Evolutionary conservation across 164 flowering plant species (phyloP).

Genomic region (Euptelea pleiosperma): DNA sequence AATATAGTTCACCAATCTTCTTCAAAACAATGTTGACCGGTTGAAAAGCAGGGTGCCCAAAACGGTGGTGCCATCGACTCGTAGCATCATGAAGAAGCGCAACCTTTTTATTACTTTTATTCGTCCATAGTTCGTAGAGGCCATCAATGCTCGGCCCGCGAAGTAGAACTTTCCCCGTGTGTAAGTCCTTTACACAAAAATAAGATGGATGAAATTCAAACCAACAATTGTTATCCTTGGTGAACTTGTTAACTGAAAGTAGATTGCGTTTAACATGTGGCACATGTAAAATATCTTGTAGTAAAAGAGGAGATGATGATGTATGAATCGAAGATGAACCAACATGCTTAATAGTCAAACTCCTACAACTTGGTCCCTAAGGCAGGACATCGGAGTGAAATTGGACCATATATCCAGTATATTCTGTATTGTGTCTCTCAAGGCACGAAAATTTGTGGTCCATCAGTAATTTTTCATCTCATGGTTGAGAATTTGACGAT

Average conservation of each 20-base stretch:
- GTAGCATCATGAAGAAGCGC: neutral
- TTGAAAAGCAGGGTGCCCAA: neutral
- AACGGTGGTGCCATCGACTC: neutral
- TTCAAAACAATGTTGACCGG: neutral
- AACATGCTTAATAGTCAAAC: too few relatives aligned
- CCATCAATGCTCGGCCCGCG: conserved; percentile 2
- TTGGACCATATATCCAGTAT: too few relatives aligned
- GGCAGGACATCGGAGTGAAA: too few relatives aligned
- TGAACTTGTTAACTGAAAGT: neutral
- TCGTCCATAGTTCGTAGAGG: neutral
- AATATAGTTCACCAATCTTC: neutral
- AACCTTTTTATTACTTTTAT: neutral
- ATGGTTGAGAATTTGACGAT: too few relatives aligned
- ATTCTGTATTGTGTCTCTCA: too few relatives aligned
- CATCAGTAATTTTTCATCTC: too few relatives aligned
- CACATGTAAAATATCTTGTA: neutral
- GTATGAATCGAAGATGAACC: neutral
- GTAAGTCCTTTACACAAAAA: neutral
- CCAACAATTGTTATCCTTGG: neutral
- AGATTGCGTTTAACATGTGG: neutral
- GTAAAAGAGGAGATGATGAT: neutral
- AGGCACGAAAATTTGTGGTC: too few relatives aligned
- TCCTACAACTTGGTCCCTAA: too few relatives aligned
- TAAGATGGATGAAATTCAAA: neutral
- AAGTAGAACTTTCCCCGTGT: neutral